These are phyloP conservation scores for Oryza coarctata DNA, from an alignment of 176 grass and related monocot species.

Conservation along the genomic window DNA sequence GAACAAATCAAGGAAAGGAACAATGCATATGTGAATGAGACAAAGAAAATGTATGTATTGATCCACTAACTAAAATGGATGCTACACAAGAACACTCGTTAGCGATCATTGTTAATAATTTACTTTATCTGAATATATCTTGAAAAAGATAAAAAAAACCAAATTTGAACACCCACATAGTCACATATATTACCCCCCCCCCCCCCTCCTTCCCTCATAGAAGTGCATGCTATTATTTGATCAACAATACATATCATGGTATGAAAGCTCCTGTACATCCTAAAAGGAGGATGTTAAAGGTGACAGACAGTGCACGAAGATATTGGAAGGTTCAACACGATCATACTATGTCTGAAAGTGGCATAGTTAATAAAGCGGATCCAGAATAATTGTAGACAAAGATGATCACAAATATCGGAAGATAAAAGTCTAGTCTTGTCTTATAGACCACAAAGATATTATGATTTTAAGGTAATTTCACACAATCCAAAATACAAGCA, in stretches of 20 bases:
- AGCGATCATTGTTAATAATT: neutral
- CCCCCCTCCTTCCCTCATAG: neutral
- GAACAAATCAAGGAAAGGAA: neutral
- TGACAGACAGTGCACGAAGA: neutral
- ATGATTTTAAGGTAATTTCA: conserved; percentile 22
- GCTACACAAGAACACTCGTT: neutral
- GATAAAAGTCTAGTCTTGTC: neutral
- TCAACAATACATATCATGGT: conserved; percentile 1
- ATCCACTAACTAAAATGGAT: neutral
- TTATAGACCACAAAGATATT: conserved; percentile 1
- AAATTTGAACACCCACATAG: neutral
- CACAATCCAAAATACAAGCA: neutral
- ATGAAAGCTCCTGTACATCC: neutral
- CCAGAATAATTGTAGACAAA: neutral
- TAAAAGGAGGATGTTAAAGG: conserved; percentile 14
- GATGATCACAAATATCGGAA: neutral
- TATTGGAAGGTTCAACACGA: neutral
- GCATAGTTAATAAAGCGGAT: conserved; percentile 17
- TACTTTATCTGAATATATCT: neutral
- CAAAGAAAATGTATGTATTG: neutral
- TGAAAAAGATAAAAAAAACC: neutral
- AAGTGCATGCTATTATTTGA: neutral
- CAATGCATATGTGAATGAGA: neutral
- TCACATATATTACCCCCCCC: neutral
- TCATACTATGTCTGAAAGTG: neutral